A percentile compares a stretch with the other conserved stretches of the same genome.
Conservation (phyloP, 768 basidiomycete species). For the Suillus discolor region DNA sequence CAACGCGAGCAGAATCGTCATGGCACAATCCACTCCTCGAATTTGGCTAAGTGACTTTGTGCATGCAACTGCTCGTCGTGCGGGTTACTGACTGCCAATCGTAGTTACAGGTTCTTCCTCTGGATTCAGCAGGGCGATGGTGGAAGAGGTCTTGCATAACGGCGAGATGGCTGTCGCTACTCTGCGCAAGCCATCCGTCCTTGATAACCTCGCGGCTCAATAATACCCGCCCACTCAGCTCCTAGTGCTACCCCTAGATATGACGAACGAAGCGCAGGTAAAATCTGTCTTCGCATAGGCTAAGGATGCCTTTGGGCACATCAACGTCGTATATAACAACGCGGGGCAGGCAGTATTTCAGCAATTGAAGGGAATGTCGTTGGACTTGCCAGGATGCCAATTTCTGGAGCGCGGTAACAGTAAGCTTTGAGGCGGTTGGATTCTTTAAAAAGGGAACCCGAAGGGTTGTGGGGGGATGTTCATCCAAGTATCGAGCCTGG, state of each 20-base stretch:
- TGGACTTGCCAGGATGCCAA: slow-evolving; percentile 33
- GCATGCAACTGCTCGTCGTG: neutral
- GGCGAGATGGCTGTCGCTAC: slow-evolving; percentile 33
- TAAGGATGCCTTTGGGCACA: slow-evolving; percentile 28
- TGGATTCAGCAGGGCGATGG: slow-evolving; percentile 39
- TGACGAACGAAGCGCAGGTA: slow-evolving; percentile 25
- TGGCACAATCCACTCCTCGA: slow-evolving; percentile 20
- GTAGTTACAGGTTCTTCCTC: slow-evolving; percentile 38
- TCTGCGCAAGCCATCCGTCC: slow-evolving; percentile 25
- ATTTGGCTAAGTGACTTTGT: slow-evolving; percentile 1
- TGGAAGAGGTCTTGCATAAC: slow-evolving; percentile 25
- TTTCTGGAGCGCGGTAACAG: slow-evolving; percentile 33
- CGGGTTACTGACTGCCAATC: neutral
- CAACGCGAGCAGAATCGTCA: neutral
- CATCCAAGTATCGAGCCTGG: slow-evolving; percentile 33
- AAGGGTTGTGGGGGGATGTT: slow-evolving; percentile 32
- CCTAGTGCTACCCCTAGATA: slow-evolving; percentile 32
- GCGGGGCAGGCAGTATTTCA: slow-evolving; percentile 27
- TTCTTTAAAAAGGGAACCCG: slow-evolving; percentile 33
- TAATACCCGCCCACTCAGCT: slow-evolving; percentile 23
- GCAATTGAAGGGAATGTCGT: slow-evolving; percentile 29
- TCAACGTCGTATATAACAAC: slow-evolving; percentile 39
- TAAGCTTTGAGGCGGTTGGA: slow-evolving; percentile 29
- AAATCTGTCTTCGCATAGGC: slow-evolving; percentile 20
- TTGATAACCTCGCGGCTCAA: slow-evolving; percentile 18